A percentile compares a stretch with the other conserved stretches of the same genome.
Conservation (phyloP, 2,329 filamentous ascomycete species). For the Fusarium dimerum region DNA sequence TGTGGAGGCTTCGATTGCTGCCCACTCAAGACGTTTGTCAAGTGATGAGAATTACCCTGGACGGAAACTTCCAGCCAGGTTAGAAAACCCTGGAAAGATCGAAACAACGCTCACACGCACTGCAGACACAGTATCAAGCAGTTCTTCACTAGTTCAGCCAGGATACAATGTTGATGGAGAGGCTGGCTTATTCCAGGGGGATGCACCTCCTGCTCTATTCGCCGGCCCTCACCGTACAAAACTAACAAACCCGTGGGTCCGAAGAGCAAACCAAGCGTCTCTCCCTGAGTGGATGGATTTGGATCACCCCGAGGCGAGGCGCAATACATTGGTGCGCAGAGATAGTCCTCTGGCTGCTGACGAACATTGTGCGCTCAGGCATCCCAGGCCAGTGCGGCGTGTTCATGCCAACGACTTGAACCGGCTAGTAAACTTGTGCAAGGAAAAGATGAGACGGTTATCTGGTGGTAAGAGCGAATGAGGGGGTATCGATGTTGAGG, state of each 20-base stretch:
- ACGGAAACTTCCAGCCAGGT: conserved; percentile 8
- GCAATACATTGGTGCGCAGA: conserved; percentile 21
- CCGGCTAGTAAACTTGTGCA: conserved; percentile 33
- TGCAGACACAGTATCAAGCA: background rate
- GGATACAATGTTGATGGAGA: conserved; percentile 27
- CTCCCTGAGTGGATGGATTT: conserved; percentile 2
- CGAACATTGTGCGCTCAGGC: conserved; percentile 31
- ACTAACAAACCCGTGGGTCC: background rate
- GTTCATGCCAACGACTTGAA: conserved; percentile 28
- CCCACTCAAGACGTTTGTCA: background rate
- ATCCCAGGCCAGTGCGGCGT: conserved; percentile 32
- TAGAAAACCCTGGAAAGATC: background rate
- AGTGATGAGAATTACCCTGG: background rate
- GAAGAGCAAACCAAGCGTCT: conserved; percentile 6
- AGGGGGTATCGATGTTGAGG: background rate
- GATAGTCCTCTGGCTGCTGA: conserved; percentile 27
- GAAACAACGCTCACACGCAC: background rate
- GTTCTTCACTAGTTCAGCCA: background rate
- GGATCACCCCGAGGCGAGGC: conserved; percentile 3
- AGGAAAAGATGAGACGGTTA: conserved; percentile 24
- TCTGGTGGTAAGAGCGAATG: conserved; percentile 22
- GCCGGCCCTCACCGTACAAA: conserved; percentile 1
- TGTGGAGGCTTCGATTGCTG: background rate
- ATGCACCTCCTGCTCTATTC: conserved; percentile 5
- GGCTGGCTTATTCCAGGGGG: conserved; percentile 2